Percentiles rank a stretch among this genome's conserved stretches.
Conservation (phyloP, 768 basidiomycete genomes). For the Mycena kentingensis region DNA sequence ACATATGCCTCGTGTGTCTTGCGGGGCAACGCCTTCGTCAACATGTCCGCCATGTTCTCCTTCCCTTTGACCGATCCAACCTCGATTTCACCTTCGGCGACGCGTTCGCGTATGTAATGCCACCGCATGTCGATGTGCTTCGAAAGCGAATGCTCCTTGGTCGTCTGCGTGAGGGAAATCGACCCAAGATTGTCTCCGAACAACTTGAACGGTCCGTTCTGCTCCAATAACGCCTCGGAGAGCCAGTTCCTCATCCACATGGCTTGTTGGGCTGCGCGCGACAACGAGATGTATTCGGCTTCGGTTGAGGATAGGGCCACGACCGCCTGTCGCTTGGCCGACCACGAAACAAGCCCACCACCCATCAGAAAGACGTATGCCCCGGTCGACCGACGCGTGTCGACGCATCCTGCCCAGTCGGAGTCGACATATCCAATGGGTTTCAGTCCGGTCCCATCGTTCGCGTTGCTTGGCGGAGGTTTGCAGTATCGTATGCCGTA, state of each 20-base stretch:
- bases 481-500: conserved; percentile 23
- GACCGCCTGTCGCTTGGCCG: conserved; percentile 30
- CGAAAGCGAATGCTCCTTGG: conserved; percentile 4
- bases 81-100: conserved; percentile 3
- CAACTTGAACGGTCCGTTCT: conserved; percentile 5
- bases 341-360: conserved; percentile 32
- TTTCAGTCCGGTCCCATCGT: conserved; percentile 16
- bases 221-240: conserved; percentile 13
- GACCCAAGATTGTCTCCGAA: conserved; percentile 32
- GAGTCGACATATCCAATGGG: conserved; percentile 31
- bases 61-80: conserved; percentile 16
- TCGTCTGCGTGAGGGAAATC: conserved; percentile 16
- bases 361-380: conserved; percentile 34
- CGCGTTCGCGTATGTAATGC: conserved; percentile 19
- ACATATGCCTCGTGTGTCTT: conserved; percentile 1
- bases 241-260: conserved; percentile 32
- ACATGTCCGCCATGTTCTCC: conserved; percentile 30
- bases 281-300: conserved; percentile 38
- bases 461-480: neutral
- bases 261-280: conserved; percentile 30
- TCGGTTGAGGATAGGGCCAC: conserved; percentile 36
- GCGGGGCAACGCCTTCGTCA: conserved; percentile 31
- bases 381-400: conserved; percentile 26
- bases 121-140: conserved; percentile 21
- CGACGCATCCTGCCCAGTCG: conserved; percentile 32